These are phyloP conservation scores for Fusarium nelsonii DNA, from an alignment of 2,329 filamentous ascomycete genomes.

Conservation along the genomic window DNA sequence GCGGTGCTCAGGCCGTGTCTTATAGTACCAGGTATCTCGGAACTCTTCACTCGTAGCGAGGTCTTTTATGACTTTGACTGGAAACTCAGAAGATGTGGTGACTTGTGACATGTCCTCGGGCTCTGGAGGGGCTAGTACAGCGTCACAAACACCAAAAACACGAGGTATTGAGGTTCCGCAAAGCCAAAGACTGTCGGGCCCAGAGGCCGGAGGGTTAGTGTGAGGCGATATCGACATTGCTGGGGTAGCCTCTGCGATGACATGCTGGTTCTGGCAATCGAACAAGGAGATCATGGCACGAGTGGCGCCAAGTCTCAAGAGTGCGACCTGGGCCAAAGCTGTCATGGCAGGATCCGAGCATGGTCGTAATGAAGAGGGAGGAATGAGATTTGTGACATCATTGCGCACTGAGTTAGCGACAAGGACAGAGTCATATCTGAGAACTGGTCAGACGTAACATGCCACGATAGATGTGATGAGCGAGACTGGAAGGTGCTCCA, in stretches of 20 bases:
- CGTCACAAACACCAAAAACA: conserved; percentile 47
- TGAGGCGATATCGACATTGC: conserved; percentile 52
- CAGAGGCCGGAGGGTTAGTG: conserved; percentile 35
- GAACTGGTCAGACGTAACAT: conserved; percentile 7
- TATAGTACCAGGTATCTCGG: conserved; percentile 40
- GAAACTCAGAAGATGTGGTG: conserved; percentile 30
- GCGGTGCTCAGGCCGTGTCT: conserved; percentile 38
- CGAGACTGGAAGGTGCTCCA: neutral
- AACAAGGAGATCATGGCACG: conserved; percentile 65
- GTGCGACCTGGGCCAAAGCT: conserved; percentile 63
- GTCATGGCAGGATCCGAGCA: conserved; percentile 59
- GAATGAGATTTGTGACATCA: conserved; percentile 37
- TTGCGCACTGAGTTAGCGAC: conserved; percentile 40
- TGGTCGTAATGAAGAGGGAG: conserved; percentile 44
- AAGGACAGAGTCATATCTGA: conserved; percentile 38
- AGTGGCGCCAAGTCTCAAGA: conserved; percentile 57
- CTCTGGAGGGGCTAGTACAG: conserved; percentile 31
- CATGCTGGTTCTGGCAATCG: conserved; percentile 60
- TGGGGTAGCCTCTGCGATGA: conserved; percentile 65
- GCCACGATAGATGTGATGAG: neutral
- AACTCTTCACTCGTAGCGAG: conserved; percentile 49
- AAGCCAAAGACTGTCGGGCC: conserved; percentile 44
- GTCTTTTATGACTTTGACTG: conserved; percentile 53
- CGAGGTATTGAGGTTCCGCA: conserved; percentile 52
- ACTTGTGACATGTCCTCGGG: neutral